These are phyloP conservation scores for Talinum fruticosum DNA, from an alignment of 148 eudicot species.

Conservation along the genomic window DNA sequence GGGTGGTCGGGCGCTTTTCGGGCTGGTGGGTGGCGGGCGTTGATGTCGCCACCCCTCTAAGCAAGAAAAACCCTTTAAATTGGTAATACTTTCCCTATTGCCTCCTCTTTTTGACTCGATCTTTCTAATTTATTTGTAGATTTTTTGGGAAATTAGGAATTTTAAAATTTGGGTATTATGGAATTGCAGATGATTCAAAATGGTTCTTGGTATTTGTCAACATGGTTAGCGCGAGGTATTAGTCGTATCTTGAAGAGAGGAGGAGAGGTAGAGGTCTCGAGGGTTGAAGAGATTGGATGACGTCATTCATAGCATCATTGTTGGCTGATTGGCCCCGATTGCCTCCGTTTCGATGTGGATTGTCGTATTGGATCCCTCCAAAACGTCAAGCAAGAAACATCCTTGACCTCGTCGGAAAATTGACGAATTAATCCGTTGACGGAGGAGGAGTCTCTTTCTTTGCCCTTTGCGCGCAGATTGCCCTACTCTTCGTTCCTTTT, in stretches of 20 bases:
- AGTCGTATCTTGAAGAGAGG: constrained; percentile 30
- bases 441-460: constrained; percentile 42
- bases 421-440: constrained; percentile 42
- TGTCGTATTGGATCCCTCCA: constrained; percentile 86
- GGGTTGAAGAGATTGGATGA: constrained; percentile 38
- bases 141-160: no score
- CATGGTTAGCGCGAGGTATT: constrained; percentile 8
- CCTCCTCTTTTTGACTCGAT: no score
- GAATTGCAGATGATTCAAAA: no score
- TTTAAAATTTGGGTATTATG: no score
- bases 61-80: no score
- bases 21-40: no score
- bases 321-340: constrained; percentile 70
- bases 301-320: constrained; percentile 59
- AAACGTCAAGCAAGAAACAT: constrained; percentile 22
- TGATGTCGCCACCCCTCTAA: no score
- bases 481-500: constrained; percentile 54
- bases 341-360: constrained; percentile 85
- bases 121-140: no score
- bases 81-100: no score
- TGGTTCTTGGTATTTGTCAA: no score
- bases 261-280: constrained; percentile 25
- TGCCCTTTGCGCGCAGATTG: constrained; percentile 47
- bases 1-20: no score
- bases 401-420: constrained; percentile 42